A percentile compares a stretch with the other conserved stretches of the same genome.
Evolutionary conservation across 306 rosid genomes (phyloP).

Genomic region (Ziziphus jujuba): DNA sequence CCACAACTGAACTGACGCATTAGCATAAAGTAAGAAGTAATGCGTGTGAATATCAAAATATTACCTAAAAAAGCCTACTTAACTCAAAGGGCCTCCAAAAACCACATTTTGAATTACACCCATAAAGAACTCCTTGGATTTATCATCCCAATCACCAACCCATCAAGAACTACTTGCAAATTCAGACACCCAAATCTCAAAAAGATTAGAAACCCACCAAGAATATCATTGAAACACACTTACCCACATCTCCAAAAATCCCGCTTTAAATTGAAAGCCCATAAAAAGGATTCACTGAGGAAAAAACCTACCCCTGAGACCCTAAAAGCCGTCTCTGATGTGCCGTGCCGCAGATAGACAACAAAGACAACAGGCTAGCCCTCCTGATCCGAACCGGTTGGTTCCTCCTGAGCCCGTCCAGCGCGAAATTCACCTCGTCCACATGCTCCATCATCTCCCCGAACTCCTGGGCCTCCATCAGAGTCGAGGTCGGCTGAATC

Average conservation of each 20-base stretch:
- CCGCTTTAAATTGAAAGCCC: constrained; percentile 7
- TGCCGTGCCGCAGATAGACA: constrained; percentile 73
- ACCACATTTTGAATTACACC: neutral
- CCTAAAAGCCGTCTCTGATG: constrained; percentile 88
- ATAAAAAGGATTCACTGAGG: neutral
- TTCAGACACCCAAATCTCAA: neutral
- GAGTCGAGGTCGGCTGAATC: constrained; percentile 72
- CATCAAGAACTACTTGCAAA: neutral
- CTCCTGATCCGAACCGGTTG: constrained; percentile 95
- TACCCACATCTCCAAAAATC: constrained; percentile 4
- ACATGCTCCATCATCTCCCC: constrained; percentile 99
- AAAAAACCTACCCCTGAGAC: constrained; percentile 76
- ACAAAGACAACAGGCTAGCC: constrained; percentile 76
- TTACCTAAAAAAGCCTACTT: neutral
- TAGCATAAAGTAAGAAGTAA: too few species aligned
- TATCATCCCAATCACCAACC: neutral
- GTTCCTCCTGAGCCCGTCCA: constrained; percentile 81
- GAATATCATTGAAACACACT: neutral
- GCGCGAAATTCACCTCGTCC: constrained; percentile 92
- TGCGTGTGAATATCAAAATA: neutral
- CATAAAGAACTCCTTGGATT: neutral
- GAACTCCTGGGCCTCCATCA: constrained; percentile 99
- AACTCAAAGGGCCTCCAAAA: neutral
- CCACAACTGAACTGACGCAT: too few species aligned
- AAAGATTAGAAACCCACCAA: constrained; percentile 14